A percentile compares a stretch with the other conserved stretches of the same genome.
phyloP scores from a whole-genome alignment of 306 rosid species.

The Cicer bijugum region DNA sequence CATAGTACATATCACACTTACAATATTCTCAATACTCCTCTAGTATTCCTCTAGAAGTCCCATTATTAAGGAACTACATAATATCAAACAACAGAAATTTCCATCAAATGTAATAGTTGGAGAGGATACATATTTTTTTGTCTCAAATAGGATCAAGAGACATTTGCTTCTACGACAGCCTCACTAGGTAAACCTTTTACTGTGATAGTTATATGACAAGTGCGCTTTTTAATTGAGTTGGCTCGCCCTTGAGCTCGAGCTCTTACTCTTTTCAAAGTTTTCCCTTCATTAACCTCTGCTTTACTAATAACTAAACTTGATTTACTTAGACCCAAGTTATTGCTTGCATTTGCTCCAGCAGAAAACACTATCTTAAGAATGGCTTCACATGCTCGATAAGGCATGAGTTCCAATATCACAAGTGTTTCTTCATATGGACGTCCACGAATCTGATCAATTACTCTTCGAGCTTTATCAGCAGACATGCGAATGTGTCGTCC shows the following conservation, averaged over 20 bases:
- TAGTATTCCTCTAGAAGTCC: constrained; percentile 29
- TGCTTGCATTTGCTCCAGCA: constrained; percentile 58
- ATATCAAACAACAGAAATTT: constrained; percentile 43
- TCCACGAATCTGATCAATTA: constrained; percentile 53
- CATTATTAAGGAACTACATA: constrained; percentile 33
- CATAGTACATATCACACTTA: constrained; percentile 9
- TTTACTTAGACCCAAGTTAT: constrained; percentile 59
- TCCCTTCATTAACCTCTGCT: constrained; percentile 59
- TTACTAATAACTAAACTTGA: constrained; percentile 55
- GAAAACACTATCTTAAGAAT: constrained; percentile 58
- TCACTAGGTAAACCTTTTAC: constrained; percentile 54
- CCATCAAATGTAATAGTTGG: constrained; percentile 28
- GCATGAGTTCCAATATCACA: constrained; percentile 57
- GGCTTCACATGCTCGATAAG: constrained; percentile 52
- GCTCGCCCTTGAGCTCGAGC: constrained; percentile 54
- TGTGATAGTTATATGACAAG: constrained; percentile 54
- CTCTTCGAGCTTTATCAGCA: constrained; percentile 58
- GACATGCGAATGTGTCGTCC: constrained; percentile 55
- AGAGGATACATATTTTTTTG: constrained; percentile 24
- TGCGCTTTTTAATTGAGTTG: constrained; percentile 46
- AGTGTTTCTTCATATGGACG: constrained; percentile 53
- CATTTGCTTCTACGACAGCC: constrained; percentile 40
- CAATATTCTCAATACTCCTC: constrained; percentile 24
- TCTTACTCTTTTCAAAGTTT: constrained; percentile 51
- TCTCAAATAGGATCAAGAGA: constrained; percentile 44